Conservation (phyloP, 352 stramenopile species). For the Peronospora tabacina region DNA sequence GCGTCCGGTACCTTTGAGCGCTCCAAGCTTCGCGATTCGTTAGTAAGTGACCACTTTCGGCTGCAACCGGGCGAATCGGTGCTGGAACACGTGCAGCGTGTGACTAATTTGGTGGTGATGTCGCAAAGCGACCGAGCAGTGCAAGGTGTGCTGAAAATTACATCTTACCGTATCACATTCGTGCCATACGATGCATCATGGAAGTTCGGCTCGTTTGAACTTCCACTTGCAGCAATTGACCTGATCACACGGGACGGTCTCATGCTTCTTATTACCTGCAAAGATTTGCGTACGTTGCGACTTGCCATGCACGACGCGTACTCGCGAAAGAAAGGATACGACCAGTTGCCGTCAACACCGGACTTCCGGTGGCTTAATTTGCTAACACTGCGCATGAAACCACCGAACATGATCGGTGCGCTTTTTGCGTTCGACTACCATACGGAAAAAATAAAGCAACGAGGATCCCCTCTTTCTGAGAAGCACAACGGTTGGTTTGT, state of each 20-base stretch:
- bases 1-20: constrained; percentile 30
- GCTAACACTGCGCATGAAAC: constrained; percentile 71
- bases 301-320: constrained; percentile 84
- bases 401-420: constrained; percentile 58
- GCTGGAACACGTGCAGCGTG: constrained; percentile 73
- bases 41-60: constrained; percentile 55
- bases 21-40: constrained; percentile 46
- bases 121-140: constrained; percentile 73
- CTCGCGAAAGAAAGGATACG: constrained; percentile 72
- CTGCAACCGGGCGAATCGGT: constrained; percentile 60
- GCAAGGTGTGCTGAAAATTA: constrained; percentile 82
- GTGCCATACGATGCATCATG: constrained; percentile 78
- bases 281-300: constrained; percentile 70
- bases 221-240: constrained; percentile 71
- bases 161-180: constrained; percentile 76
- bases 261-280: constrained; percentile 76
- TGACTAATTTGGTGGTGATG: constrained; percentile 83
- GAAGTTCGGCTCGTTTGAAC: constrained; percentile 81
- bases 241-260: constrained; percentile 70
- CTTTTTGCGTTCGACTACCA: constrained; percentile 84
- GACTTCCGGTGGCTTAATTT: constrained; percentile 77
- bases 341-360: constrained; percentile 64
- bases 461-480: constrained; percentile 20
- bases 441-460: constrained; percentile 51
- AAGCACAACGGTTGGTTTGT: constrained; percentile 80